Percentiles rank a stretch among this genome's conserved stretches.
Conservation (phyloP, 2,329 filamentous ascomycete genomes). For the Ophiostoma perfectum region DNA sequence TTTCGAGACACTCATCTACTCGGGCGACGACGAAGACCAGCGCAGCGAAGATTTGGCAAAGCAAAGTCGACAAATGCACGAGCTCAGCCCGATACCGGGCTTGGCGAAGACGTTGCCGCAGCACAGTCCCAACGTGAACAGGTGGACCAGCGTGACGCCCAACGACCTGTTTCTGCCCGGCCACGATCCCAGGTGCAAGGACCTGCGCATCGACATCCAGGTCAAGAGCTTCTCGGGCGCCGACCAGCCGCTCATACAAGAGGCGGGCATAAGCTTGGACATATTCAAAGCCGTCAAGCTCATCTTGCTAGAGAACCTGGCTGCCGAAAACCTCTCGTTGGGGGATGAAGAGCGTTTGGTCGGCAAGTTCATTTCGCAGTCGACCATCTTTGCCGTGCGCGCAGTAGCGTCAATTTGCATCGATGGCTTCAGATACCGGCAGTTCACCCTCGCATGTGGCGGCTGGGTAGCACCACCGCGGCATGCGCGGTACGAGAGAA, state of each 20-base stretch:
- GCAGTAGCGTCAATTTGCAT: background rate
- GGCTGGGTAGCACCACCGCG: background rate
- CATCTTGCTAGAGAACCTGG: background rate
- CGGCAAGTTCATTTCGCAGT: background rate
- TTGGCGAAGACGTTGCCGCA: background rate
- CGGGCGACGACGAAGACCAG: background rate
- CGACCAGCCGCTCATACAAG: background rate
- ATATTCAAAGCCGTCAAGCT: background rate
- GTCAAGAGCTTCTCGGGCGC: background rate
- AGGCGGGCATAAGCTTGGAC: background rate
- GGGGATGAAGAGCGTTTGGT: background rate
- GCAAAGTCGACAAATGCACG: background rate
- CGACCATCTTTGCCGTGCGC: constrained; percentile 5
- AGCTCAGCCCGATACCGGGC: too few species aligned
- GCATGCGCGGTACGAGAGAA: background rate
- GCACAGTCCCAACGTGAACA: background rate
- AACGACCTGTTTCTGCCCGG: background rate
- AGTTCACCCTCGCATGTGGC: background rate
- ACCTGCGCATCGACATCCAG: background rate
- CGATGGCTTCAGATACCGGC: background rate
- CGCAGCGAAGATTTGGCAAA: background rate
- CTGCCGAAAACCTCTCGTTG: background rate
- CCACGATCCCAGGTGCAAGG: background rate
- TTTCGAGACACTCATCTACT: background rate
- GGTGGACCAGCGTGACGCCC: constrained; percentile 11